Percentiles rank a stretch among this genome's conserved stretches.
Evolutionary conservation across 306 rosid genomes (phyloP).

Genomic region (Medicago ruthenica): DNA sequence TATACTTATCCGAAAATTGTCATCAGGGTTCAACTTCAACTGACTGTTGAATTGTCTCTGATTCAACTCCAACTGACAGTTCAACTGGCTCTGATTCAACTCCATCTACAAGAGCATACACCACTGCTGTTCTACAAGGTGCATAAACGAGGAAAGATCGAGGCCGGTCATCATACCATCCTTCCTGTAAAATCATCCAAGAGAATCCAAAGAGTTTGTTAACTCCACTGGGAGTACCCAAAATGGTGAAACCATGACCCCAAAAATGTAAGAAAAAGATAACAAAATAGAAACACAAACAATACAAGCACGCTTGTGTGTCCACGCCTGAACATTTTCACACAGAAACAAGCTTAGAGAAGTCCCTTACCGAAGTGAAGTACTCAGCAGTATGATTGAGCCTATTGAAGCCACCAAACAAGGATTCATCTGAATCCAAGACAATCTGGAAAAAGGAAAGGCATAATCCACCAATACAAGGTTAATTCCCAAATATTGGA

Average conservation of each 20-base stretch:
- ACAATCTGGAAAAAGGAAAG: slow-evolving; percentile 61
- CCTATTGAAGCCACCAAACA: slow-evolving; percentile 82
- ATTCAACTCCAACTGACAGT: slow-evolving; percentile 31
- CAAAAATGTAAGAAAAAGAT: slow-evolving; percentile 11
- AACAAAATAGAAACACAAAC: slow-evolving; percentile 28
- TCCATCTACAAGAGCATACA: slow-evolving; percentile 63
- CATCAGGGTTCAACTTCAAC: slow-evolving; percentile 46
- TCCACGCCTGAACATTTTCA: background rate
- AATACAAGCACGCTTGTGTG: background rate
- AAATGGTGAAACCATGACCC: slow-evolving; percentile 26
- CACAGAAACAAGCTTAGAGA: slow-evolving; percentile 21
- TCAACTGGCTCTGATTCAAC: slow-evolving; percentile 31
- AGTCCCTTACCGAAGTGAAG: slow-evolving; percentile 66
- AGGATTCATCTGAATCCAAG: slow-evolving; percentile 81
- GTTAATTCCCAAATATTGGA: slow-evolving; percentile 6
- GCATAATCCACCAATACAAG: slow-evolving; percentile 3
- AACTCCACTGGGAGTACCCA: slow-evolving; percentile 6
- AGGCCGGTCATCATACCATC: slow-evolving; percentile 72
- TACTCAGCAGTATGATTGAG: slow-evolving; percentile 70
- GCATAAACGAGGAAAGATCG: slow-evolving; percentile 77
- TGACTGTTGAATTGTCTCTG: slow-evolving; percentile 30
- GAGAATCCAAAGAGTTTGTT: slow-evolving; percentile 31
- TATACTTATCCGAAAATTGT: slow-evolving; percentile 25
- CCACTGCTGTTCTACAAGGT: slow-evolving; percentile 85
- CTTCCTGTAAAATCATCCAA: slow-evolving; percentile 64